phyloP scores from a whole-genome alignment of 2,329 filamentous ascomycete genomes.

The Fusarium sororula region DNA sequence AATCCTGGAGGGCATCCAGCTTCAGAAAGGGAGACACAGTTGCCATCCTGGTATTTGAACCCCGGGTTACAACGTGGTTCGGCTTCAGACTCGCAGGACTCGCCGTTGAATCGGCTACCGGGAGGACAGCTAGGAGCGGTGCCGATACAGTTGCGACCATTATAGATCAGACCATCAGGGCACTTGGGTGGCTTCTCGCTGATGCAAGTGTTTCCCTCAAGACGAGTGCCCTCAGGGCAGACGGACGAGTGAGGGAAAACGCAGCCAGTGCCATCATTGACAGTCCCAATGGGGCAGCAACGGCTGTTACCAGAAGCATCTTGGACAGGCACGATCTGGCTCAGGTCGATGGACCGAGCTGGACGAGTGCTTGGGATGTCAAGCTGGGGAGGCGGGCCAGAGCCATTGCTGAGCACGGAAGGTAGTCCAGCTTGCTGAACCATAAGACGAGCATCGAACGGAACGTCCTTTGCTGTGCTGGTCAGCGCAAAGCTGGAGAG shows the following conservation, averaged over 20 bases:
- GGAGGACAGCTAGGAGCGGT: background rate
- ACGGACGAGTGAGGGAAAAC: conserved; percentile 29
- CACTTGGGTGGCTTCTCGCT: background rate
- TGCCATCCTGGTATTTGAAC: background rate
- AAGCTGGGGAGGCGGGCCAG: background rate
- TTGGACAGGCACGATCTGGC: conserved; percentile 4
- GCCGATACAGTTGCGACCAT: conserved; percentile 9
- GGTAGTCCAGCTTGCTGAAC: background rate
- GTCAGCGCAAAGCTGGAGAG: background rate
- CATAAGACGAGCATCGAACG: background rate
- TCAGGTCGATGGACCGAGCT: background rate
- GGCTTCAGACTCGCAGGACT: conserved; percentile 3
- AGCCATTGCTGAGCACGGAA: background rate
- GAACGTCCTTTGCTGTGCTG: background rate
- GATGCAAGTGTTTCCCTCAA: conserved; percentile 24
- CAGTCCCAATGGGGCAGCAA: conserved; percentile 20
- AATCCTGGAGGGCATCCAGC: conserved; percentile 13
- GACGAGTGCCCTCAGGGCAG: conserved; percentile 8
- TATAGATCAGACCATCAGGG: conserved; percentile 1
- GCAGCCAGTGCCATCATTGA: conserved; percentile 24
- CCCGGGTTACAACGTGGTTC: background rate
- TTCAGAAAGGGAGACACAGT: background rate
- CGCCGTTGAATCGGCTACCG: conserved; percentile 12
- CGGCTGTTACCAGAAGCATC: conserved; percentile 8
- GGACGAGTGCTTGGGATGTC: background rate